Base-by-base conservation (phyloP, 805 yeast genomes). In the Hanseniaspora valbyensis region DNA sequence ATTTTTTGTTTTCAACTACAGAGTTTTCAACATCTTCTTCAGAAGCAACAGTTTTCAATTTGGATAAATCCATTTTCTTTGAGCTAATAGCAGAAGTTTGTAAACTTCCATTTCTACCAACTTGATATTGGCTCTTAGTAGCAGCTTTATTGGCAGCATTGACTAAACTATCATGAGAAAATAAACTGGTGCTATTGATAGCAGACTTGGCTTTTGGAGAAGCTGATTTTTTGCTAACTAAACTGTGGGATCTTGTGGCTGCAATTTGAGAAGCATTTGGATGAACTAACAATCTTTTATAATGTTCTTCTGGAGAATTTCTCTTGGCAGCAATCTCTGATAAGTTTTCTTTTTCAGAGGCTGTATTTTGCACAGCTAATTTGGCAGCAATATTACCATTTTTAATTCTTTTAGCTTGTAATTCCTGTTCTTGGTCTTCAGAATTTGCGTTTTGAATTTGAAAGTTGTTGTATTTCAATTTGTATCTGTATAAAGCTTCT, bases 341-440 rank as follows among this genome's bases (percentile, higher is more conserved):
- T 2, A 32, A 33, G 8, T 3, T 39, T 16, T 33, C 34, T 21
- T 29, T 30, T 12, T 37, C 58, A 54, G 74, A 75, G 34, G 81
- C 76, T 2, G 78, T 72, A 62, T 79, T 83, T 2, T 83, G 66
- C 12, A 79, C 75, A 6, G 84, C 94, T 54, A 82, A 69, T 49
- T 81, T 67, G 1, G 92, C 92, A 44, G 94, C 90, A 5, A 83
- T 76, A 60, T 80, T 87, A 14, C 85, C 75, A 26, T 88, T 85
- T 21, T 54, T 52, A 9, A 62, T 58, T 38, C 76, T 71, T 53
- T 80, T 72, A 54, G 76, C 72, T 28, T 81, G 83, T 4, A 40
- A 4, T 2, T 48, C 51, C n/a, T 40, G 40, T 9, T 48, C 51
- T 13, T 48, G 19, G 2, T 39, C 51, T 14, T 36, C 42, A n/a